Evolutionary conservation across 495 filamentous ascomycete species (phyloP), one percentile per base, ranked within the genome.

Genomic region (Lasiosphaeria ovina): DNA sequence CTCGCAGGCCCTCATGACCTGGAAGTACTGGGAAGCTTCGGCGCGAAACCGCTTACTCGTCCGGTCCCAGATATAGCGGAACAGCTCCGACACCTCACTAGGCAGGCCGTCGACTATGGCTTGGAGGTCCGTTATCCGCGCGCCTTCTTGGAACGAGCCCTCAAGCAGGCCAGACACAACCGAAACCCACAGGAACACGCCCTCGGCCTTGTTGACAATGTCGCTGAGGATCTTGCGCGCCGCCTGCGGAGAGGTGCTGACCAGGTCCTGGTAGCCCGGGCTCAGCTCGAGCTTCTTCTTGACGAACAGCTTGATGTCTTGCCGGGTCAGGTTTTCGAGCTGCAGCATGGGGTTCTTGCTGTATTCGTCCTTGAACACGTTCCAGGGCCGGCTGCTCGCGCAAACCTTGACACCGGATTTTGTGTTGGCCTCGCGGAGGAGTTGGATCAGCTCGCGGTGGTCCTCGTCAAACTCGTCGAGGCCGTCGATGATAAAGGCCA

Each of bases 101-200:
- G 55, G 55, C 4, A 57, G 45, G 7, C 16, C 24, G 35, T 49
- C 31, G 31, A 49, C 9, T 16, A 17, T 35, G 3, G 24, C 24
- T 33, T 17, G 35, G 10, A 57, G 12, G 3, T 49, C 42, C 3
- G 9, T 17, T 3, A 57, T 32, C 14, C 24, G 4, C 24, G 24
- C 14, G 7, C 12, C 6, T 11, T 57, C 55, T 12, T 35, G 31
- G 0, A 35, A 24, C 10, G 4, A 4, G 11, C 7, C 6, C n/a
- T 48, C 9, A 1, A 57, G 24, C 16, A 48, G 24, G 4, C 45
- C 42, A 17, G 57, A 55, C 1, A 62, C 55, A 10, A 58, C 9
- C 2, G 42, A 40, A 5, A 62, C 60, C 55, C 60, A 62, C 4
- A 62, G 60, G 35, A 62, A 62, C 31, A 62, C 60, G 4, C 60